Evolutionary conservation across 495 filamentous ascomycete species (phyloP), one percentile per base, ranked within the genome.

Genomic region (Aspergillus steynii): DNA sequence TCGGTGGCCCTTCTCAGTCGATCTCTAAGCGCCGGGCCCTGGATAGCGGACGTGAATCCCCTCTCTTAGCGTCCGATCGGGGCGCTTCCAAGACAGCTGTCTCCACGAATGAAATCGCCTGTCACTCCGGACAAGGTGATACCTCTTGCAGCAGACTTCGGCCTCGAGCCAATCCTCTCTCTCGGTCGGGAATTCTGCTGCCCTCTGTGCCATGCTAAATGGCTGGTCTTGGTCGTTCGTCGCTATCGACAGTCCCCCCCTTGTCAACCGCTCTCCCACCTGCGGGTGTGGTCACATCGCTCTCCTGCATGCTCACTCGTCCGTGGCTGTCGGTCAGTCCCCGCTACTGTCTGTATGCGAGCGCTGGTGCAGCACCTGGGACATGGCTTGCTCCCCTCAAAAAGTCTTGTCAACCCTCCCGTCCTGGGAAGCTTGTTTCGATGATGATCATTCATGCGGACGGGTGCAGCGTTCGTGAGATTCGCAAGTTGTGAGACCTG

Each of bases 221-320:
- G 28, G n/a, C 14, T n/a, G 32, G 50, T 29, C 53, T 42, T 42
- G 37, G 37, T 53, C 53, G 37, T 42, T 42, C 37, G 37, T 42
- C 37, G 37, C 42, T 50, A 53, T 53, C 62, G 50, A 25, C 37
- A 37, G 29, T 42, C 56, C 31, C 27, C 49, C 57, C 50, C 63
- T 66, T 68, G 46, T 68, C 56, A 66, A 26, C 25, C 14, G 50
- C 60, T 29, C 47, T 45, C 59, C 50, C 47, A 58, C 58, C 67
- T 77, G 75, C 74, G 70, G 70, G 66, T 50, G 51, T 65, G 59
- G 68, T 78, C 75, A 78, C 74, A 76, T 69, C 64, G 53, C 53
- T 55, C 56, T 72, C 63, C 65, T 64, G 65, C 63, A 55, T 68
- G 61, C 60, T 74, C 42, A 77, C 74, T 77, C 70, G 74, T 69